phyloP scores from a whole-genome alignment of 164 flowering plant species.

The Dillenia turbinata region DNA sequence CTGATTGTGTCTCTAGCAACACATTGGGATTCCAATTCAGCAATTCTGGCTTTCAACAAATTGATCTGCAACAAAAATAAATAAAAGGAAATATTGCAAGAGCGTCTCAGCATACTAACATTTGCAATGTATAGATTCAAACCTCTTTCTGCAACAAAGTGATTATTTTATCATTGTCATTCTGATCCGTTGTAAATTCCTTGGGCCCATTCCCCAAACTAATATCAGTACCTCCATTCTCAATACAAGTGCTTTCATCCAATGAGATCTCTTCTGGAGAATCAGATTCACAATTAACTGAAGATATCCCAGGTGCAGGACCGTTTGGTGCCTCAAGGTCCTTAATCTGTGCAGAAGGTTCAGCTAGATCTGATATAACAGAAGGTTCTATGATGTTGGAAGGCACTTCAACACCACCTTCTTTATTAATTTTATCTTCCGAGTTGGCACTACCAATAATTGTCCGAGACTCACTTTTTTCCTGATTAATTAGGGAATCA shows the following conservation, averaged over 20 bases:
- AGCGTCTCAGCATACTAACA: neutral
- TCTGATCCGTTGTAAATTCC: conserved; percentile 14
- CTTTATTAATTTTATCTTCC: conserved; percentile 18
- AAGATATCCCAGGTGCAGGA: neutral
- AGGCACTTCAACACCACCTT: conserved; percentile 16
- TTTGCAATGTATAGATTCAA: conserved; percentile 1
- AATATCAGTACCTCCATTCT: conserved; percentile 8
- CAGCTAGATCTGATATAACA: conserved; percentile 24
- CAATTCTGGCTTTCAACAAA: conserved; percentile 52
- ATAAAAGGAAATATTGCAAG: neutral
- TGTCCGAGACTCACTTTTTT: conserved; percentile 17
- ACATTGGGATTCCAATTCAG: conserved; percentile 40
- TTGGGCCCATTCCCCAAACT: conserved; percentile 9
- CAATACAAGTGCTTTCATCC: conserved; percentile 11
- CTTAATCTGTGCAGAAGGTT: conserved; percentile 12
- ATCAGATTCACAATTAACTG: conserved; percentile 18
- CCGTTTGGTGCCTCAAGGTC: conserved; percentile 14
- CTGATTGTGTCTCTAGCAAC: conserved; percentile 15
- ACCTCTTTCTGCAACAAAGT: conserved; percentile 63
- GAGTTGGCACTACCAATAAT: conserved; percentile 7
- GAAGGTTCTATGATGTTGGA: conserved; percentile 19
- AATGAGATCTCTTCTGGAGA: conserved; percentile 12
- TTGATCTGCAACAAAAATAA: conserved; percentile 46
- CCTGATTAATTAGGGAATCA: conserved; percentile 12
- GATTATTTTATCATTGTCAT: conserved; percentile 36